Base-by-base conservation (phyloP, 257 asterid species). In the Ajuga chamaepitys region DNA sequence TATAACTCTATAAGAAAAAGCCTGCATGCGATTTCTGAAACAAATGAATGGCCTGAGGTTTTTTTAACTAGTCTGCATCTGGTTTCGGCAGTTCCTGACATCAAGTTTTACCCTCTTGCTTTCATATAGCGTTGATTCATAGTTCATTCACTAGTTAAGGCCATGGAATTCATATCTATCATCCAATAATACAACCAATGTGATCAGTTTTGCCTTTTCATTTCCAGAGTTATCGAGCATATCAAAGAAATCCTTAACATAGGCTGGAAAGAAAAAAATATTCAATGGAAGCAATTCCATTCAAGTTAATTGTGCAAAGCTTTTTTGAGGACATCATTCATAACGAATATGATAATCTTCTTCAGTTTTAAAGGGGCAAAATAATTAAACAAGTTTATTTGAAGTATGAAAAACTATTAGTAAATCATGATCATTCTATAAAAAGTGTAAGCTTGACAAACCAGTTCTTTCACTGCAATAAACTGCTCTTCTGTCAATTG, bases 391-490 rank as follows among this genome's bases (percentile, higher is more conserved):
- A 60, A 30, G 9, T 21, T 22, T 38, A 10, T 7, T 61, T 25
- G 8, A 25, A 55, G 24, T 34, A 45, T 7, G 6, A 17, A 10
- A 47, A 56, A 28, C 42, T 57, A 47, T 34, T 56, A 6, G 12
- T 25, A 6, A 66, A 67, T 26, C 46, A 58, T 47, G 44, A 56
- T 57, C 58, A 21, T 57, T 34, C 40, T 57, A 56, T 18, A 56
- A 55, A 16, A 30, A 34, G 34, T 22, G 54, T 30, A 58, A 35
- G 62, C 42, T 35, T 47, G 58, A 68, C 67, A 58, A 35, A 68
- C 74, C 74, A 68, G 41, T 68, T 68, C 74, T 59, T 68, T 68
- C 45, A 58, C 74, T 58, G 74, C 74, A 47, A 58, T 68, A 48
- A 58, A 68, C 61, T 68, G 74, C 51, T 68, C 74, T 48, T 68